Conservation (phyloP, 1,139 yeast species). For the Blastobotrys ciferrii region DNA sequence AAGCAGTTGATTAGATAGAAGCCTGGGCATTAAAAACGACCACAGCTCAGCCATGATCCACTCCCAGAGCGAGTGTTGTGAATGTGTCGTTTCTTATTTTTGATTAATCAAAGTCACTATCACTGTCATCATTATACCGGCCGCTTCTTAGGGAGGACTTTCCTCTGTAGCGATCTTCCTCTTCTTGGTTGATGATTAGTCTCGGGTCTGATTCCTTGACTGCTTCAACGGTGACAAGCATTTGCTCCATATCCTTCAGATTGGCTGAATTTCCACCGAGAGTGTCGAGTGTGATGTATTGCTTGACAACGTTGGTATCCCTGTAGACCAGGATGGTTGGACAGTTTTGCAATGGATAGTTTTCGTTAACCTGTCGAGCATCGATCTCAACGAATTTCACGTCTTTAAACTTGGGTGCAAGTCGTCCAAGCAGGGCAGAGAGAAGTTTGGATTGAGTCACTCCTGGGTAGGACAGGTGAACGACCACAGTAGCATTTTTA, state of each 20-base stretch:
- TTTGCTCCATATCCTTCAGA: constrained; percentile 64
- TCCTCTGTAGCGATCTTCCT: constrained; percentile 43
- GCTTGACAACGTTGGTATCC: constrained; percentile 72
- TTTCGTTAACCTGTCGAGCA: constrained; percentile 84
- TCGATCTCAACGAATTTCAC: constrained; percentile 88
- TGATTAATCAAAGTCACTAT: constrained; percentile 10
- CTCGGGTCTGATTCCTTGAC: constrained; percentile 66
- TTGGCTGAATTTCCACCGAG: constrained; percentile 81
- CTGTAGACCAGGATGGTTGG: constrained; percentile 86
- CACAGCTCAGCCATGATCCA: no score
- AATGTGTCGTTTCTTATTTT: no score
- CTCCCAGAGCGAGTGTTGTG: no score
- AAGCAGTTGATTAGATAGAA: no score
- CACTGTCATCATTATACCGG: constrained; percentile 8
- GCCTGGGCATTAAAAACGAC: no score
- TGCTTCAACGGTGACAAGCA: constrained; percentile 64
- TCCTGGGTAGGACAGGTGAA: constrained; percentile 72
- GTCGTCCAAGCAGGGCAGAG: constrained; percentile 48
- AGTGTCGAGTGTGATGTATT: constrained; percentile 72
- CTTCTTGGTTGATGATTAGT: constrained; percentile 60
- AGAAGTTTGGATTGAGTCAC: constrained; percentile 73
- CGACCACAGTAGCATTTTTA: constrained; percentile 52
- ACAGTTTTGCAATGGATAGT: constrained; percentile 83
- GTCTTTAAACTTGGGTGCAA: constrained; percentile 48
- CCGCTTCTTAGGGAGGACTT: constrained; percentile 6